Base-by-base conservation (phyloP, 371 early-diverging fungal species). In the Funneliformis caledonium region DNA sequence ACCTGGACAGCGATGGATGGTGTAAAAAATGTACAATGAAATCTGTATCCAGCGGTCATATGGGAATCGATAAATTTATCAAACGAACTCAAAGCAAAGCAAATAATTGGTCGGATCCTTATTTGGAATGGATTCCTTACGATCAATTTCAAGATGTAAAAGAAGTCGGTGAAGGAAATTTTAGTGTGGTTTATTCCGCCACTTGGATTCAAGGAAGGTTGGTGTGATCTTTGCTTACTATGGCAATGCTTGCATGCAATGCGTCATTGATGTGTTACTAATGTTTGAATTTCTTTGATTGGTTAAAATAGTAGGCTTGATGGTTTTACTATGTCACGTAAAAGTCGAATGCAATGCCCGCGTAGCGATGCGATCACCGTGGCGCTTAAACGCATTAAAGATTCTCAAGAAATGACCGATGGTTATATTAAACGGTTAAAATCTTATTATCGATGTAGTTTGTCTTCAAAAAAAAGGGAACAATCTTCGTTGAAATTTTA, bases 41-140 rank as follows among this genome's bases (percentile, higher is more conserved):
- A 22, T 19, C 42, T 68, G 60, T 60, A 43, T 14, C 76, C 5
- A 76, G 76, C 10, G 76, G 60, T 16, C 22, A 61, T 60, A 7
- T n/a, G 2, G 33, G n/a, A 19, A 42, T 76, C 9, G 76, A 76
- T 43, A 76, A 76, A 61, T 50, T 76, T 26, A 76, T 76, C 43
- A 33, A 62, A 33, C 60, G 61, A 60, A 61, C 76, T 4, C 76
- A 76, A 59, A 60, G 26, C 1, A 76, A 61, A 42, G 60, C 64
- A 2, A 61, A n/a, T 22, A 61, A 60, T 5, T 76, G 60, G 60
- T 5, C 60, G 5, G 76, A 76, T 62, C 60, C 43, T 61, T 76
- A 33, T 31, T 62, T 76, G 19, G 76, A 76, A 47, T 76, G 76
- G 76, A 76, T 76, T 61, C 19, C 56, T 48, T 76, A 42, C 16